A percentile compares a stretch with the other conserved stretches of the same genome.
Evolutionary conservation across 371 early-diverging fungal species (phyloP).

Genomic region (Apophysomyces elegans): DNA sequence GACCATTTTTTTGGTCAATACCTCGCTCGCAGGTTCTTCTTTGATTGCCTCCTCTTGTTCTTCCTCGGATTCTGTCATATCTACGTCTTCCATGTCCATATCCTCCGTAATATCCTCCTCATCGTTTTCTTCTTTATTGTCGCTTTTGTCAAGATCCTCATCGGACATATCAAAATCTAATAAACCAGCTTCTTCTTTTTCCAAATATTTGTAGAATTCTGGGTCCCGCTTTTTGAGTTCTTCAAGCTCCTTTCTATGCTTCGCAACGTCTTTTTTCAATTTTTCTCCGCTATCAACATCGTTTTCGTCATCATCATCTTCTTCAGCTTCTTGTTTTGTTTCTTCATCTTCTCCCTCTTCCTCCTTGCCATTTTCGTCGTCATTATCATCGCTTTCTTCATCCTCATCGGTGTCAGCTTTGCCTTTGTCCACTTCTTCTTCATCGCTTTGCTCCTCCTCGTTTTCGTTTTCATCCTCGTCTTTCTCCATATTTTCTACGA

Average conservation of each 20-base stretch:
- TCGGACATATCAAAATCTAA: slow-evolving; percentile 75
- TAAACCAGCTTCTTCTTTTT: slow-evolving; percentile 82
- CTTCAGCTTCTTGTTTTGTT: too few species aligned
- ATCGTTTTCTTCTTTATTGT: slow-evolving; percentile 38
- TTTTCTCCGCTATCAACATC: slow-evolving; percentile 42
- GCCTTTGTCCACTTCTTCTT: slow-evolving; percentile 7
- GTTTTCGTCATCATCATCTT: slow-evolving; percentile 47
- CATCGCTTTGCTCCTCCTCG: slow-evolving; percentile 19
- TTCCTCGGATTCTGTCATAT: slow-evolving; percentile 9
- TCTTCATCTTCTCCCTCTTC: slow-evolving; percentile 39
- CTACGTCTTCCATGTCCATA: slow-evolving; percentile 24
- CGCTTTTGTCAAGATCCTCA: slow-evolving; percentile 62
- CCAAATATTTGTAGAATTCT: slow-evolving; percentile 86
- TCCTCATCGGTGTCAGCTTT: slow-evolving; percentile 7
- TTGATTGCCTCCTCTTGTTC: slow-evolving; percentile 20
- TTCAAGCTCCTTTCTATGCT: slow-evolving; percentile 78
- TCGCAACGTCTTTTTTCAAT: slow-evolving; percentile 56
- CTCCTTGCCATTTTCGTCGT: slow-evolving; percentile 31
- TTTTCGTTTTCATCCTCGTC: slow-evolving; percentile 22
- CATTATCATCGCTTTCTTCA: slow-evolving; percentile 17
- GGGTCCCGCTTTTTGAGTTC: slow-evolving; percentile 84
- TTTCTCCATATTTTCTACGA: slow-evolving; percentile 23
- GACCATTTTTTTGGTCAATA: slow-evolving; percentile 75
- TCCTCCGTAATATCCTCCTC: slow-evolving; percentile 23
- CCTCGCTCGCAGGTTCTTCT: slow-evolving; percentile 17